Evolutionary conservation across 768 basidiomycete species (phyloP).

Genomic region (Psilocybe cyanescens): DNA sequence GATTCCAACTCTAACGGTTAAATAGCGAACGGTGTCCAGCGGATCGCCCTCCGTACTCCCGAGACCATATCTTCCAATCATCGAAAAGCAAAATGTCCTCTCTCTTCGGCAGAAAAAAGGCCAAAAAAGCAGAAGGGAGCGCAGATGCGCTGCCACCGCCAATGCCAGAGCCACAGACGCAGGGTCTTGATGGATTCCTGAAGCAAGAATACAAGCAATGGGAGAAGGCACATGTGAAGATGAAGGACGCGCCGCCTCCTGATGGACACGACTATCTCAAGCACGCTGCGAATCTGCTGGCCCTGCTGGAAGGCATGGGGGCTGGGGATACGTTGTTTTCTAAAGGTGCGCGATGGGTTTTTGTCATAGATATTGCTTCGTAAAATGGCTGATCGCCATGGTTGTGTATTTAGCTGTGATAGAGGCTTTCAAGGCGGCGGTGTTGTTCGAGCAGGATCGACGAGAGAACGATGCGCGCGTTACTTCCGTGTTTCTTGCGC

Average conservation of each 20-base stretch:
- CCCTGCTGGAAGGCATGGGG: conserved; percentile 4
- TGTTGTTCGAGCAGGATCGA: conserved; percentile 21
- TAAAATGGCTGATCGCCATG: not conserved
- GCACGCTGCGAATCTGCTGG: conserved; percentile 11
- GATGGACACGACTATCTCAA: conserved; percentile 10
- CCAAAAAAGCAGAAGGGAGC: no score
- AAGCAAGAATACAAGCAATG: conserved; percentile 12
- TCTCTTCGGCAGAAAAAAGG: no score
- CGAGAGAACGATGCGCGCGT: conserved; percentile 22
- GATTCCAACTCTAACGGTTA: no score
- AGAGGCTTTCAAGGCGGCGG: conserved; percentile 16
- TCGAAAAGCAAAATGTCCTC: no score
- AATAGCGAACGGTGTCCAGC: no score
- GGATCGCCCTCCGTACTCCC: no score
- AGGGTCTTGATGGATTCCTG: not conserved
- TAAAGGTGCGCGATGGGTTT: conserved; percentile 1
- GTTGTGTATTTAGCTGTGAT: conserved; percentile 8
- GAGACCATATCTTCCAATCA: no score
- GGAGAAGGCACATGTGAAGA: conserved; percentile 8
- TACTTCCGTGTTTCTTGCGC: conserved; percentile 17
- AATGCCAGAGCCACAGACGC: not conserved
- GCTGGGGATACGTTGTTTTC: conserved; percentile 9
- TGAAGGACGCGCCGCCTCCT: conserved; percentile 7
- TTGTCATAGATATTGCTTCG: not conserved
- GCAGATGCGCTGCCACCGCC: not conserved